phyloP scores from a whole-genome alignment of 176 grass and related monocot genomes.

The Oryza glaberrima region DNA sequence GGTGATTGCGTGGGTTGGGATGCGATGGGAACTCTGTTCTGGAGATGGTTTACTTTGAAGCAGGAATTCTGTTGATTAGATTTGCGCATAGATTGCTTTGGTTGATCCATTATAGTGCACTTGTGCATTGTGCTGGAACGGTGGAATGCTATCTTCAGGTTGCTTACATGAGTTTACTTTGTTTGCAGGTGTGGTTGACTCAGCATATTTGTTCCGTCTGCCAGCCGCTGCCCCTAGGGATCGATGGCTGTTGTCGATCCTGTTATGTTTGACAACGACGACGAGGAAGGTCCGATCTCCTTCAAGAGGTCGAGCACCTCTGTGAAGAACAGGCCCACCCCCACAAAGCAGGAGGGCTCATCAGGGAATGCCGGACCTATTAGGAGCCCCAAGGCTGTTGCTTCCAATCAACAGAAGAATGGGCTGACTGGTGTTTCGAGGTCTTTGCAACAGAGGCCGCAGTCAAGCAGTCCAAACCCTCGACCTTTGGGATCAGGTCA shows the following conservation, averaged over 20 bases:
- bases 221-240: background rate
- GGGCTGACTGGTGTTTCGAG: constrained; percentile 41
- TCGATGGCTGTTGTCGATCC: constrained; percentile 59
- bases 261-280: constrained; percentile 31
- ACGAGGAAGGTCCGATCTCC: constrained; percentile 42
- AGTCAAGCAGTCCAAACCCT: constrained; percentile 18
- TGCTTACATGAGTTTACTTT: constrained; percentile 25
- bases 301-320: constrained; percentile 57
- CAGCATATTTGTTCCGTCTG: background rate
- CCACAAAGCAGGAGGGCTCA: constrained; percentile 38
- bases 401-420: constrained; percentile 38
- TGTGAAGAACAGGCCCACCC: constrained; percentile 42
- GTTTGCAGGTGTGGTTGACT: constrained; percentile 43
- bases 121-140: background rate
- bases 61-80: background rate
- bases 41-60: background rate
- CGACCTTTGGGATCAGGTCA: constrained; percentile 39
- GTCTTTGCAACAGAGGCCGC: constrained; percentile 28
- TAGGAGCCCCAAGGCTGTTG: constrained; percentile 41
- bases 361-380: constrained; percentile 17
- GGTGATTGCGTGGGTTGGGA: background rate
- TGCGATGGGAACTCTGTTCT: background rate
- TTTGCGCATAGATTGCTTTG: background rate
- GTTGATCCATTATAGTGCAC: background rate
- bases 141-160: background rate